Evolutionary conservation across 768 basidiomycete genomes (phyloP).

Genomic region (Boletus subparvulus): DNA sequence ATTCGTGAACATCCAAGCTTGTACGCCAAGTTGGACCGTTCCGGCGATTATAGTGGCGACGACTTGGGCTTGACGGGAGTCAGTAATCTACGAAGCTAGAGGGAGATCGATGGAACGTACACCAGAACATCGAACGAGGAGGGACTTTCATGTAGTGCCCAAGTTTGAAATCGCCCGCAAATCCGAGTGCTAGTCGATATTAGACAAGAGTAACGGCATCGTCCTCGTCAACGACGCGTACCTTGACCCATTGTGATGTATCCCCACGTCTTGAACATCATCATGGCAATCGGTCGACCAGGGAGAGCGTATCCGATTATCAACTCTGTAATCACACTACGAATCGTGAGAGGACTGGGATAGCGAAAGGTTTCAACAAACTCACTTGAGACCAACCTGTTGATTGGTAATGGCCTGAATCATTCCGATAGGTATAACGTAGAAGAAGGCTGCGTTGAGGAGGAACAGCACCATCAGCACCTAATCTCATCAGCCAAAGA

Average conservation of each 20-base stretch:
- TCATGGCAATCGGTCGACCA: constrained; percentile 73
- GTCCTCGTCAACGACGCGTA: neutral
- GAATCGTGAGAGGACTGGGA: neutral
- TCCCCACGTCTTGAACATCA: constrained; percentile 80
- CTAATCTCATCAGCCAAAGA: constrained; percentile 1
- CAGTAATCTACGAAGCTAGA: neutral
- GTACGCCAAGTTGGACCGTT: constrained; percentile 65
- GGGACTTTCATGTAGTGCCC: constrained; percentile 76
- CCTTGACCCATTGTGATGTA: constrained; percentile 61
- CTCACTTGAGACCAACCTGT: constrained; percentile 58
- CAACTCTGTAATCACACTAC: constrained; percentile 66
- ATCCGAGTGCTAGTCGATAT: constrained; percentile 47
- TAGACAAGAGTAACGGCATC: neutral
- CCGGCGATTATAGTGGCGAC: constrained; percentile 61
- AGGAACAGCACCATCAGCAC: neutral
- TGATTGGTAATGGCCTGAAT: constrained; percentile 82
- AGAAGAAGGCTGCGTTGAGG: constrained; percentile 44
- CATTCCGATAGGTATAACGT: constrained; percentile 72
- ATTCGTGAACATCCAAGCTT: constrained; percentile 56
- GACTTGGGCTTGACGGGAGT: constrained; percentile 44
- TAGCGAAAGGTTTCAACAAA: neutral
- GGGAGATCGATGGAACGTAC: constrained; percentile 10
- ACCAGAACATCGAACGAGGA: constrained; percentile 65
- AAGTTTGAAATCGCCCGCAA: constrained; percentile 72
- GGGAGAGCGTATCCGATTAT: constrained; percentile 56